A percentile compares a stretch with the other conserved stretches of the same genome.
Conservation (phyloP, 805 yeast species). For the Candida khao-thaluensis region DNA sequence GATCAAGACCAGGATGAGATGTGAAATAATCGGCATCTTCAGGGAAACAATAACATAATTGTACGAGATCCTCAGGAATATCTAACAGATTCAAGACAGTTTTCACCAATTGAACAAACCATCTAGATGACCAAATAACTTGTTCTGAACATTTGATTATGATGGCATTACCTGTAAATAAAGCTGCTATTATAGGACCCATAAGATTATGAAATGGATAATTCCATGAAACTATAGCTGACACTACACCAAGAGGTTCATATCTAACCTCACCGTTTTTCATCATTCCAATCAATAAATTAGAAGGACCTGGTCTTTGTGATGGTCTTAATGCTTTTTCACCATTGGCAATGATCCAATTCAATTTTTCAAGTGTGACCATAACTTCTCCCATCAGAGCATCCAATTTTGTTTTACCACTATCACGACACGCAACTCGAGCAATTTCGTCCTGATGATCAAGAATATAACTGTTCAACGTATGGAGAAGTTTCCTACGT, state of each 20-base stretch:
- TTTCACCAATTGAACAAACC: slow-evolving; percentile 70
- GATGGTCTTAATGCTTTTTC: slow-evolving; percentile 68
- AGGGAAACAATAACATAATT: slow-evolving; percentile 86
- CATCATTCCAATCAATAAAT: slow-evolving; percentile 73
- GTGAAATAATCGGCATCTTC: slow-evolving; percentile 85
- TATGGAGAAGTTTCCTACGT: slow-evolving; percentile 67
- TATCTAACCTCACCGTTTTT: slow-evolving; percentile 92
- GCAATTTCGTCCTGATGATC: slow-evolving; percentile 86
- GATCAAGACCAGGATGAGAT: slow-evolving; percentile 76
- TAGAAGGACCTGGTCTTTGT: slow-evolving; percentile 82
- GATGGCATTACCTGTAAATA: slow-evolving; percentile 89
- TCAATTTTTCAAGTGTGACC: slow-evolving; percentile 89
- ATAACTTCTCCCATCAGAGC: slow-evolving; percentile 96
- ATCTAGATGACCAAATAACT: slow-evolving; percentile 90
- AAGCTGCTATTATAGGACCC: slow-evolving; percentile 88
- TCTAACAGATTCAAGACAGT: slow-evolving; percentile 72
- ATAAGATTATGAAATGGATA: slow-evolving; percentile 93
- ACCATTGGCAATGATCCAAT: slow-evolving; percentile 88
- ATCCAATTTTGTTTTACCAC: slow-evolving; percentile 94
- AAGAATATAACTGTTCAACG: slow-evolving; percentile 68
- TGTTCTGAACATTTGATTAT: slow-evolving; percentile 94
- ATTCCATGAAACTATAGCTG: slow-evolving; percentile 95
- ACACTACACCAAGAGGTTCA: slow-evolving; percentile 86
- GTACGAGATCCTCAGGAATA: slow-evolving; percentile 78
- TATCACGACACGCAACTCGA: slow-evolving; percentile 91